A percentile compares a stretch with the other conserved stretches of the same genome.
Evolutionary conservation across 306 rosid genomes (phyloP).

Genomic region (Argentina anserina): DNA sequence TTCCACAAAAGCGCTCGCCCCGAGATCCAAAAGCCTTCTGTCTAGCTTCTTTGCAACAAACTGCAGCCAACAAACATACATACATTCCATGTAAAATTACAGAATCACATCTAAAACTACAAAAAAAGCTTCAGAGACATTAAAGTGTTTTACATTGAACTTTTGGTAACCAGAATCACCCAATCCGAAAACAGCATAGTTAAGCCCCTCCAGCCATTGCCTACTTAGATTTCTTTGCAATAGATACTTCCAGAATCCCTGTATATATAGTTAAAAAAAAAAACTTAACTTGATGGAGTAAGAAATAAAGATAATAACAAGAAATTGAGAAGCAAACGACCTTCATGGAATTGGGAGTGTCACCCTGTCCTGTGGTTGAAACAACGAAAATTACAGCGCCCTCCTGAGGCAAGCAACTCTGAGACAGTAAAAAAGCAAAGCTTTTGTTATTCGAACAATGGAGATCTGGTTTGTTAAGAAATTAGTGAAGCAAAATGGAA

Average conservation of each 20-base stretch:
- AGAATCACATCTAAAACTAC: not conserved
- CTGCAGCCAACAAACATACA: slow-evolving; percentile 35
- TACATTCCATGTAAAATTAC: not conserved
- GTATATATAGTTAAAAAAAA: slow-evolving; percentile 14
- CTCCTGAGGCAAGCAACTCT: slow-evolving; percentile 60
- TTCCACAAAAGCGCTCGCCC: slow-evolving; percentile 62
- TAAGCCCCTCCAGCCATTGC: slow-evolving; percentile 71
- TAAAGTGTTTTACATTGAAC: slow-evolving; percentile 59
- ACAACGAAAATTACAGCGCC: slow-evolving; percentile 74
- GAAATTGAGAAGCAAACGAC: slow-evolving; percentile 26
- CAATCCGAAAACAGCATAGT: slow-evolving; percentile 78
- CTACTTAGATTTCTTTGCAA: slow-evolving; percentile 65
- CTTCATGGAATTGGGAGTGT: slow-evolving; percentile 89
- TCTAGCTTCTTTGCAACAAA: slow-evolving; percentile 97
- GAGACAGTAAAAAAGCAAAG: slow-evolving; percentile 11
- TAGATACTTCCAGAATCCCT: slow-evolving; percentile 88
- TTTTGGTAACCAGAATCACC: slow-evolving; percentile 94
- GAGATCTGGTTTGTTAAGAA: not conserved
- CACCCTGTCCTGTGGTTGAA: slow-evolving; percentile 98
- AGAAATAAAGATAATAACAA: not conserved
- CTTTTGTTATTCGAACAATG: not conserved
- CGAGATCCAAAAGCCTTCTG: slow-evolving; percentile 79
- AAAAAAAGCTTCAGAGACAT: not conserved
- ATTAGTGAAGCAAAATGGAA: not conserved
- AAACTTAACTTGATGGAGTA: not conserved